Percentiles rank a stretch among this genome's conserved stretches.
Evolutionary conservation across 2,329 filamentous ascomycete genomes (phyloP).

Genomic region (Ilyonectria destructans): DNA sequence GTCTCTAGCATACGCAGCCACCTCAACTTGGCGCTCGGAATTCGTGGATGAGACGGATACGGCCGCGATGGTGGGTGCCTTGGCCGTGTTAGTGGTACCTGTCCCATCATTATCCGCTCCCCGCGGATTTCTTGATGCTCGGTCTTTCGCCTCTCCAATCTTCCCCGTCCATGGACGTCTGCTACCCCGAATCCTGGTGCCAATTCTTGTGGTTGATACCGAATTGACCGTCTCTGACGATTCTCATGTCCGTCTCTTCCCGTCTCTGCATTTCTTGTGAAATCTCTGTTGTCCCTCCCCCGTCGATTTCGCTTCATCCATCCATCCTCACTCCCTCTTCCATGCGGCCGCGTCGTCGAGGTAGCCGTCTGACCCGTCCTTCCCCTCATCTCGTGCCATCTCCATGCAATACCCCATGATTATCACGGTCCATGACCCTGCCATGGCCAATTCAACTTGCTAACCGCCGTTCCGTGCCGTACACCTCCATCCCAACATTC

Average conservation of each 20-base stretch:
- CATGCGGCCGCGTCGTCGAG: slow-evolving; percentile 10
- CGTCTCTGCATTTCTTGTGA: slow-evolving; percentile 16
- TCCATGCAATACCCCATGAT: slow-evolving; percentile 25
- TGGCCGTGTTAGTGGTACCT: neutral
- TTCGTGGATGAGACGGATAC: slow-evolving; percentile 5
- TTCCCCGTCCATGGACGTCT: neutral
- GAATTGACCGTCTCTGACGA: neutral
- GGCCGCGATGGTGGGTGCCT: neutral
- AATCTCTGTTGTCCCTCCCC: neutral
- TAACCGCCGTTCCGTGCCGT: slow-evolving; percentile 19
- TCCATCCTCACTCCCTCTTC: slow-evolving; percentile 9
- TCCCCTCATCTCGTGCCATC: slow-evolving; percentile 25
- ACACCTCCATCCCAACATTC: slow-evolving; percentile 26
- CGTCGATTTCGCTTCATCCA: slow-evolving; percentile 13
- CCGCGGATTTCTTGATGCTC: neutral
- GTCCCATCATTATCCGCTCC: neutral
- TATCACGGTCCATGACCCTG: slow-evolving; percentile 19
- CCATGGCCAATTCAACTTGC: slow-evolving; percentile 14
- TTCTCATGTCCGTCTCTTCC: slow-evolving; percentile 17
- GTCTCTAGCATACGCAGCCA: neutral
- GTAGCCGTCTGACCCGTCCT: slow-evolving; percentile 14
- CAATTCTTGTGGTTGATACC: neutral
- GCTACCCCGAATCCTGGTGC: slow-evolving; percentile 4
- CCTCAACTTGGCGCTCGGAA: slow-evolving; percentile 19
- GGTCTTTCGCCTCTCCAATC: neutral